Evolutionary conservation across 805 yeast genomes (phyloP).

Genomic region (Myxozyma geophila): DNA sequence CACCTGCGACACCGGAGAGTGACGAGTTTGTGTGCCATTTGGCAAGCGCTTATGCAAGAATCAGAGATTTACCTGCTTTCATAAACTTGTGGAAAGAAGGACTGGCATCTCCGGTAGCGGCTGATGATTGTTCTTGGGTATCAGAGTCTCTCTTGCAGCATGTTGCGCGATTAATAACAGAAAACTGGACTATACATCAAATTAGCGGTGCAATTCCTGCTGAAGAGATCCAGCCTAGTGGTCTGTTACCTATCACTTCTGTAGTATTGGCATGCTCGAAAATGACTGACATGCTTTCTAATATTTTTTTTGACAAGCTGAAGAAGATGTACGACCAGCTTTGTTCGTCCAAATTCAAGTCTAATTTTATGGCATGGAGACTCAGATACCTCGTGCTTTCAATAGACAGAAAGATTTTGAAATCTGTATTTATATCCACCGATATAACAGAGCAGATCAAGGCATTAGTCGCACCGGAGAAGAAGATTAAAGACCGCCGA

Average conservation of each 20-base stretch:
- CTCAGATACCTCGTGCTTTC: constrained; percentile 24
- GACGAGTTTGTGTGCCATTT: constrained; percentile 14
- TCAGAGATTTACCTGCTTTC: constrained; percentile 17
- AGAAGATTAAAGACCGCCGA: constrained; percentile 1
- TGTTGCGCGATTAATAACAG: constrained; percentile 8
- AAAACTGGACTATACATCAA: constrained; percentile 18
- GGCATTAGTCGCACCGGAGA: constrained; percentile 10
- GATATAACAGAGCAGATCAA: background rate
- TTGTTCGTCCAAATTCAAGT: background rate
- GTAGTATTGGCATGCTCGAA: constrained; percentile 8
- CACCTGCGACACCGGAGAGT: background rate
- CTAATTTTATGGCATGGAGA: constrained; percentile 17
- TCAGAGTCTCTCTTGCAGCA: constrained; percentile 7
- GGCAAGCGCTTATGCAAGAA: constrained; percentile 14
- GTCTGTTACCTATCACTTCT: constrained; percentile 13
- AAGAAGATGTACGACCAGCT: background rate
- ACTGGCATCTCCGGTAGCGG: background rate
- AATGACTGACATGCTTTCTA: constrained; percentile 3
- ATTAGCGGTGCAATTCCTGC: background rate
- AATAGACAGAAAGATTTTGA: background rate
- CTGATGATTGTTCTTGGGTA: constrained; percentile 4
- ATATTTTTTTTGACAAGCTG: background rate
- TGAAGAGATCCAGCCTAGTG: background rate
- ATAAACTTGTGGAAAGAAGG: constrained; percentile 22
- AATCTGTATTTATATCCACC: background rate